These are phyloP conservation scores for Saccharum hybrid DNA, from an alignment of 202 grass and related monocot species.

Conservation along the genomic window DNA sequence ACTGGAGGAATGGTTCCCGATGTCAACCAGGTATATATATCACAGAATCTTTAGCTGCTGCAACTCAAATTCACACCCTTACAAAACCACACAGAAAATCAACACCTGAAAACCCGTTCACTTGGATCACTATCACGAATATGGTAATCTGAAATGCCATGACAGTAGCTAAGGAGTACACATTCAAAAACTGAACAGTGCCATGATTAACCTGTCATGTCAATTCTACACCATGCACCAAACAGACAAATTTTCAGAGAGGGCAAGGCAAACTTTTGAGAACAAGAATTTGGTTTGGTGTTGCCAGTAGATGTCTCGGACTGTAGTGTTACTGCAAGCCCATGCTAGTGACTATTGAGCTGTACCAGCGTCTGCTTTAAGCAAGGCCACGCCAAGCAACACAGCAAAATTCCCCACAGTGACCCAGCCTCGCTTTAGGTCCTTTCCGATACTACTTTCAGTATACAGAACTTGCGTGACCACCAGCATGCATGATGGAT, in stretches of 20 bases:
- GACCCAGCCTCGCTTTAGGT: conserved; percentile 6
- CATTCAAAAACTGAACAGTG: background rate
- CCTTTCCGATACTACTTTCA: conserved; percentile 24
- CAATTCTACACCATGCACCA: conserved; percentile 14
- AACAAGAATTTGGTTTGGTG: conserved; percentile 32
- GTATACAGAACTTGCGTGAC: conserved; percentile 11
- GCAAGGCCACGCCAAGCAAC: conserved; percentile 43
- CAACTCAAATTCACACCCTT: background rate
- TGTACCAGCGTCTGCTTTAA: conserved; percentile 43
- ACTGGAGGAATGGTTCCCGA: conserved; percentile 99
- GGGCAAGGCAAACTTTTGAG: conserved; percentile 47
- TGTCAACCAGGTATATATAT: conserved; percentile 91
- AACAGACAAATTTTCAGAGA: conserved; percentile 15
- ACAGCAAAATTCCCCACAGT: conserved; percentile 23
- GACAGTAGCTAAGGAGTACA: background rate
- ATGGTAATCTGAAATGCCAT: conserved; percentile 1
- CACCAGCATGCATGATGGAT: background rate
- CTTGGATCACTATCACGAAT: background rate
- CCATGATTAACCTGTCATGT: conserved; percentile 29
- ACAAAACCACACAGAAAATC: background rate
- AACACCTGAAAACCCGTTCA: background rate
- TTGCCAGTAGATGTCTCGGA: conserved; percentile 25
- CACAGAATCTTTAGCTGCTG: background rate
- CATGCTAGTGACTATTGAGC: conserved; percentile 25
- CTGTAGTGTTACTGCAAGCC: conserved; percentile 44